Conservation (phyloP, 169 alveolate species). For the Babesia ovata region DNA sequence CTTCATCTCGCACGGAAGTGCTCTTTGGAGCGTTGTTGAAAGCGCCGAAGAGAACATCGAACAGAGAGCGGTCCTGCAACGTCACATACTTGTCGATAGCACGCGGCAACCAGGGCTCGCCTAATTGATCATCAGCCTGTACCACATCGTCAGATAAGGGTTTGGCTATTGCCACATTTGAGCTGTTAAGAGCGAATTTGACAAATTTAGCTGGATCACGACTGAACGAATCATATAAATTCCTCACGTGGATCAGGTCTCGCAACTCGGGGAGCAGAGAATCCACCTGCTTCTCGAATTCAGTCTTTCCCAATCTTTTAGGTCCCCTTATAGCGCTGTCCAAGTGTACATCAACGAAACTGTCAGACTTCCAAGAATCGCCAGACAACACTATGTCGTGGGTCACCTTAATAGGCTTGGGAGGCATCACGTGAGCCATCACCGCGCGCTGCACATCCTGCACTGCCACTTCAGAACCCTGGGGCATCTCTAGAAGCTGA, state of each 20-base stretch:
- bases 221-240: slow-evolving; percentile 11
- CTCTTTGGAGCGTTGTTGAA: background rate
- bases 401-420: slow-evolving; percentile 37
- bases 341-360: slow-evolving; percentile 13
- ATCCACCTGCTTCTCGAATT: slow-evolving; percentile 31
- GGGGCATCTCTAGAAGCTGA: background rate
- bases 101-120: slow-evolving; percentile 6
- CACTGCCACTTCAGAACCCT: slow-evolving; percentile 9
- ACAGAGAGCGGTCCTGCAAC: slow-evolving; percentile 2
- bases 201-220: slow-evolving; percentile 19
- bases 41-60: background rate
- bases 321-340: background rate
- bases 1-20: too few relatives aligned
- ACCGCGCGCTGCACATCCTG: slow-evolving; percentile 16
- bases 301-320: background rate
- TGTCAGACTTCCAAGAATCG: slow-evolving; percentile 7
- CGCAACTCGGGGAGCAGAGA: slow-evolving; percentile 27
- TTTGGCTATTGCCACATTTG: background rate
- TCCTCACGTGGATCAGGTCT: slow-evolving; percentile 37
- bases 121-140: background rate
- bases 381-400: slow-evolving; percentile 29
- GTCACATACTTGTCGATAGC: slow-evolving; percentile 12
- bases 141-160: background rate
- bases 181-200: background rate
- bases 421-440: slow-evolving; percentile 37